phyloP scores from a whole-genome alignment of 257 asterid species.

The Lycium barbarum region DNA sequence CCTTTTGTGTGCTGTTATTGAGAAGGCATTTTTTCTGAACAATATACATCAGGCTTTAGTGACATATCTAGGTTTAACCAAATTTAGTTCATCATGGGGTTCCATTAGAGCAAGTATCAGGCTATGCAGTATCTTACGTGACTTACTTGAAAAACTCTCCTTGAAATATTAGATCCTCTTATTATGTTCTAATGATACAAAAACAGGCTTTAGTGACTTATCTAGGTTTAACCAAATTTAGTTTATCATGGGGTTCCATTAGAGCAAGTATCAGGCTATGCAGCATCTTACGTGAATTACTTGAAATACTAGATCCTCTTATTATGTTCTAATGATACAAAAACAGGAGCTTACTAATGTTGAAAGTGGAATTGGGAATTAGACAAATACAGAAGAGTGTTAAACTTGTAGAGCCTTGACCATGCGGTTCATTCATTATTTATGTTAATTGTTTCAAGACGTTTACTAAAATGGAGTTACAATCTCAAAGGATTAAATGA shows the following conservation, averaged over 20 bases:
- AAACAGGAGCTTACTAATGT: neutral
- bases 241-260: neutral
- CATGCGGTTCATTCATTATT: neutral
- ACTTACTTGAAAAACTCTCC: neutral
- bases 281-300: neutral
- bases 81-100: neutral
- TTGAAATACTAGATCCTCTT: neutral
- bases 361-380: neutral
- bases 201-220: neutral
- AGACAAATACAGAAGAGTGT: neutral
- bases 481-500: neutral
- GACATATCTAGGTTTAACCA: neutral
- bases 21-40: neutral
- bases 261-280: neutral
- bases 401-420: neutral
- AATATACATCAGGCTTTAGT: neutral
- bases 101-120: conserved; percentile 1
- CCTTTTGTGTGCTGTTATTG: neutral
- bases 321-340: neutral
- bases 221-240: neutral
- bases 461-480: no score
- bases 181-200: neutral
- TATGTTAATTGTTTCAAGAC: conserved; percentile 4
- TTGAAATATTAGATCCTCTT: neutral
- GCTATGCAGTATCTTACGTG: neutral